Conservation (phyloP, 805 yeast species). For the Clavispora asparagi region DNA sequence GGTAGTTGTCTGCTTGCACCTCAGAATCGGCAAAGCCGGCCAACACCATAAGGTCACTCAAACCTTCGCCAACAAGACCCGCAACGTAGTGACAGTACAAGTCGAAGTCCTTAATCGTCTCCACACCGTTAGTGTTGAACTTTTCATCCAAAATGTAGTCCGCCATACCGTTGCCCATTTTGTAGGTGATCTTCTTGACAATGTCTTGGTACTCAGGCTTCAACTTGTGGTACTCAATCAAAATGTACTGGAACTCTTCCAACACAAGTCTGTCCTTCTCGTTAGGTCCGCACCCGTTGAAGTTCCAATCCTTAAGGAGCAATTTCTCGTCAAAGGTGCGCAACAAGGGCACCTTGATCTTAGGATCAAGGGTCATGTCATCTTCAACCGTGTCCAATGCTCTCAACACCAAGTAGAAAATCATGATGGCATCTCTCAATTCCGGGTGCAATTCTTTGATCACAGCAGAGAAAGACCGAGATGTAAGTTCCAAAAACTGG, state of each 20-base stretch:
- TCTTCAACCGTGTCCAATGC: slow-evolving; percentile 96
- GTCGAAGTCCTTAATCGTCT: slow-evolving; percentile 76
- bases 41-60: slow-evolving; percentile 73
- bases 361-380: slow-evolving; percentile 80
- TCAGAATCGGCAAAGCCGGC: slow-evolving; percentile 62
- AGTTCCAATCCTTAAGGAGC: slow-evolving; percentile 70
- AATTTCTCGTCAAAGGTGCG: slow-evolving; percentile 64
- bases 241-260: slow-evolving; percentile 67
- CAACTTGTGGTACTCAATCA: slow-evolving; percentile 67
- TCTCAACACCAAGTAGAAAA: slow-evolving; percentile 80
- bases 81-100: slow-evolving; percentile 96
- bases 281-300: slow-evolving; percentile 63
- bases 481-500: slow-evolving; percentile 59
- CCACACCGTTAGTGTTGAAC: slow-evolving; percentile 74
- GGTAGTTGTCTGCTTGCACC: slow-evolving; percentile 46
- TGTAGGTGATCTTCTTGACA: slow-evolving; percentile 66
- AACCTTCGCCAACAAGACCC: slow-evolving; percentile 95
- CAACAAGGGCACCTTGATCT: slow-evolving; percentile 68
- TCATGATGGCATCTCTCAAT: slow-evolving; percentile 70
- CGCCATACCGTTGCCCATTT: slow-evolving; percentile 99
- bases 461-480: slow-evolving; percentile 93
- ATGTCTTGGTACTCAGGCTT: slow-evolving; percentile 74
- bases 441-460: slow-evolving; percentile 89
- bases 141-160: slow-evolving; percentile 75
- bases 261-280: slow-evolving; percentile 82